phyloP scores from a whole-genome alignment of 73 alveolate species.

The Diophrys sp. region DNA sequence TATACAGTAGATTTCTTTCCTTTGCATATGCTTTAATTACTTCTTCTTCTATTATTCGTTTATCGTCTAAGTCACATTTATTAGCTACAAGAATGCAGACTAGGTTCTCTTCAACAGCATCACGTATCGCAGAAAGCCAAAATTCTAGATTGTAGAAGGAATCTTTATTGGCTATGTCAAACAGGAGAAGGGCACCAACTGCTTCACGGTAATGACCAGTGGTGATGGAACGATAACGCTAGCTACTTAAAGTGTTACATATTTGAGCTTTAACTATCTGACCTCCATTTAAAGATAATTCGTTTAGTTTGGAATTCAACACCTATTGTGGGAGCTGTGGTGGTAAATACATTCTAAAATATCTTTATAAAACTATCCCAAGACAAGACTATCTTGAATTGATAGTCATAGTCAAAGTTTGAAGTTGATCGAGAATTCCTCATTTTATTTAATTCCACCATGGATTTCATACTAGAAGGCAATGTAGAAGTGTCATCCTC shows the following conservation, averaged over 20 bases:
- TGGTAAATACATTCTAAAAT: slow-evolving; percentile 39
- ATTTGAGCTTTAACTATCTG: slow-evolving; percentile 75
- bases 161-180: slow-evolving; percentile 55
- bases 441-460: too few species aligned
- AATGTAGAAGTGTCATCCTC: too few species aligned
- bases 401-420: not conserved
- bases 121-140: slow-evolving; percentile 75
- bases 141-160: slow-evolving; percentile 68
- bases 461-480: too few species aligned
- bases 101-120: slow-evolving; percentile 61
- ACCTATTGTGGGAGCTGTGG: slow-evolving; percentile 74
- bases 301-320: slow-evolving; percentile 86
- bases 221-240: slow-evolving; percentile 77
- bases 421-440: not conserved
- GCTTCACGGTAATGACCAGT: slow-evolving; percentile 81
- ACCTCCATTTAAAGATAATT: slow-evolving; percentile 59
- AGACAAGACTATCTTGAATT: not conserved
- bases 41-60: slow-evolving; percentile 8
- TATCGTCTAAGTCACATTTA: slow-evolving; percentile 57
- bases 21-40: slow-evolving; percentile 29
- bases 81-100: slow-evolving; percentile 42
- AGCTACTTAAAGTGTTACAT: slow-evolving; percentile 87
- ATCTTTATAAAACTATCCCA: slow-evolving; percentile 33
- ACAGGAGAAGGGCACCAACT: slow-evolving; percentile 75
- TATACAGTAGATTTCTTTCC: slow-evolving; percentile 25